phyloP scores from a whole-genome alignment of 1,284 basidiomycete genomes.

The Agaricales sp. region DNA sequence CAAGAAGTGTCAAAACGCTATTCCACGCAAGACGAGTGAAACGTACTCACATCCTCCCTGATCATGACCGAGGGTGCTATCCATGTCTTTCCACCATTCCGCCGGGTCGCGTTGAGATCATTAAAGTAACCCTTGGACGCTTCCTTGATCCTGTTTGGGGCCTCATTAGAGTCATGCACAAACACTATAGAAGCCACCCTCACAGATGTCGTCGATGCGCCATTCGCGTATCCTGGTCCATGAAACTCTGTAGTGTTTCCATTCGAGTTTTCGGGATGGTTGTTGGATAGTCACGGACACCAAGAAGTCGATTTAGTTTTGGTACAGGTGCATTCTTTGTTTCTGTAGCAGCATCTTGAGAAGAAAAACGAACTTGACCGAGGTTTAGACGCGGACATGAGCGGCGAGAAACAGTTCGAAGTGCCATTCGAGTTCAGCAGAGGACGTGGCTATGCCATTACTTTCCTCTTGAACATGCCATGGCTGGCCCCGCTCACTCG shows the following conservation, averaged over 20 bases:
- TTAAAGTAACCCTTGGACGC: slow-evolving; percentile 77
- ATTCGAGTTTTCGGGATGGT: slow-evolving; percentile 47
- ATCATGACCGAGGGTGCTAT: slow-evolving; percentile 85
- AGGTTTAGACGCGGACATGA: background rate
- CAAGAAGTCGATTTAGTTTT: slow-evolving; percentile 64
- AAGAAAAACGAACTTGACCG: background rate
- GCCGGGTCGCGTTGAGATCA: slow-evolving; percentile 76
- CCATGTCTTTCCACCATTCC: slow-evolving; percentile 93
- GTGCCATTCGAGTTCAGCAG: background rate
- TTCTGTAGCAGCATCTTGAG: background rate
- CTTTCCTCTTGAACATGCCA: slow-evolving; percentile 24
- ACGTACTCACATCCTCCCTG: slow-evolving; percentile 79
- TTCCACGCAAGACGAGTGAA: too few species aligned
- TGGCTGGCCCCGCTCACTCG: slow-evolving; percentile 53
- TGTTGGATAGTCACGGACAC: slow-evolving; percentile 52
- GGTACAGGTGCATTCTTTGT: slow-evolving; percentile 26
- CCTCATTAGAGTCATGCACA: slow-evolving; percentile 3
- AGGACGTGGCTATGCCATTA: background rate
- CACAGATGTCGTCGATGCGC: slow-evolving; percentile 73
- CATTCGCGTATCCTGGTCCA: slow-evolving; percentile 64
- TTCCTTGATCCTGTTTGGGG: background rate
- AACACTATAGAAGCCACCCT: slow-evolving; percentile 16
- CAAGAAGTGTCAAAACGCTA: background rate
- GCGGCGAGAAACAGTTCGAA: background rate
- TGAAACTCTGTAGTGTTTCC: slow-evolving; percentile 59